phyloP scores from a whole-genome alignment of 768 basidiomycete genomes.

The Mycena belliarum region DNA sequence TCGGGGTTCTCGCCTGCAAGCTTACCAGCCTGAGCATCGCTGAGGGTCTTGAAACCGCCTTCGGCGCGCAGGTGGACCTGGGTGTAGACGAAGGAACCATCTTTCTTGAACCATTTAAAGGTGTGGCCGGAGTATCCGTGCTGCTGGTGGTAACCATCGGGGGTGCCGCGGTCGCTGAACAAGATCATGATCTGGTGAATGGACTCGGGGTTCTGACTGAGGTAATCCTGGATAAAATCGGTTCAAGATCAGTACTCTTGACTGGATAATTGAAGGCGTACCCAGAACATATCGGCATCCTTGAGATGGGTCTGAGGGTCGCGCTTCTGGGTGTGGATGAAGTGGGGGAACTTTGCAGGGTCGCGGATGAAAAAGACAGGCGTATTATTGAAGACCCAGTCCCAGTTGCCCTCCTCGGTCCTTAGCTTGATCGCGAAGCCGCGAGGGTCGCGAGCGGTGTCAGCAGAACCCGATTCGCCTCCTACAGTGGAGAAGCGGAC shows the following conservation, averaged over 20 bases:
- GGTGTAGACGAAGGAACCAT: slow-evolving; percentile 83
- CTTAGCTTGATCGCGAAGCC: slow-evolving; percentile 90
- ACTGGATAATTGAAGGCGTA: slow-evolving; percentile 29
- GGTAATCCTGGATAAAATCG: slow-evolving; percentile 66
- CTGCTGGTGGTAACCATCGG: slow-evolving; percentile 82
- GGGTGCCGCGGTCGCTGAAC: slow-evolving; percentile 94
- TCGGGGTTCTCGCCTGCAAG: slow-evolving; percentile 80
- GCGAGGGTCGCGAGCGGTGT: slow-evolving; percentile 91
- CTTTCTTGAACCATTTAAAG: slow-evolving; percentile 82
- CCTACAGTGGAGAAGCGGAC: slow-evolving; percentile 93
- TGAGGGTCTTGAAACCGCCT: slow-evolving; percentile 84
- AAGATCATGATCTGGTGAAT: slow-evolving; percentile 89
- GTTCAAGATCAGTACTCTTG: slow-evolving; percentile 18
- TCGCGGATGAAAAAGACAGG: slow-evolving; percentile 91
- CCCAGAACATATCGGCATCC: slow-evolving; percentile 86
- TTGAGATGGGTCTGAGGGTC: slow-evolving; percentile 91
- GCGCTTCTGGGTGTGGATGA: slow-evolving; percentile 92
- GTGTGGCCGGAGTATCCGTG: slow-evolving; percentile 96
- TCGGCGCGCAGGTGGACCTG: slow-evolving; percentile 83
- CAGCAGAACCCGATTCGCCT: slow-evolving; percentile 85
- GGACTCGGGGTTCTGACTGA: slow-evolving; percentile 85
- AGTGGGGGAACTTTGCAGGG: slow-evolving; percentile 88
- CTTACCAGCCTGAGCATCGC: slow-evolving; percentile 60
- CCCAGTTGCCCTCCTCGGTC: slow-evolving; percentile 89
- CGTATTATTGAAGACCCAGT: slow-evolving; percentile 92